Evolutionary conservation across 768 basidiomycete species (phyloP), one percentile per base, ranked within the genome.

Genomic region (Mycena pura): DNA sequence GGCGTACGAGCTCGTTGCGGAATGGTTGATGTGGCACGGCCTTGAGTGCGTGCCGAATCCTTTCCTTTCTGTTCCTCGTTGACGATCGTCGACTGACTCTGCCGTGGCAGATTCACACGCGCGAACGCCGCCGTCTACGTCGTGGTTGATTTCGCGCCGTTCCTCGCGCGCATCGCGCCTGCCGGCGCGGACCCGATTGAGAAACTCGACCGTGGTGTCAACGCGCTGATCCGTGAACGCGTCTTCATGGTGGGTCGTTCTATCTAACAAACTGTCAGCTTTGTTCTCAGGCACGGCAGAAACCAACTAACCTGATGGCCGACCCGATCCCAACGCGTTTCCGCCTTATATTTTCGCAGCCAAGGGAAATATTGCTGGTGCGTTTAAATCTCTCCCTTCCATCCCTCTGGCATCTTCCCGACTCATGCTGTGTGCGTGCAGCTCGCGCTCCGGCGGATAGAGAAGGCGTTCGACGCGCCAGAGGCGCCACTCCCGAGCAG

Each of bases 1-100:
- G 27, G 65, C 69, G 17, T 72, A 72, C 48, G 70, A 72, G 34
- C 56, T 68, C 24, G 38, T 69, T 19, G 64, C 68, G n/a, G 45
- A 38, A 6, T 73, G 72, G 72, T 56, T 72, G 40, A 59, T 53
- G 13, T 67, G 60, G 60, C 72, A 72, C 46, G 38, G 27, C 11
- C 58, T 64, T 10, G 28, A 47, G 57, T 63, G 27, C 45, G 62
- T 54, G n/a, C n/a, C n/a, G n/a, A n/a, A 14, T 28, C 22, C 11
- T 19, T 17, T 21, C 28, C 10, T 15, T 17, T 24, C 22, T 39
- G 2, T 24, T 32, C 6, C 7, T 15, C 19, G 17, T 22, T n/a
- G 24, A 32, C 24, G 14, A n/a, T n/a, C n/a, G n/a, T n/a, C n/a
- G n/a, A n/a, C n/a, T 44, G 3, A 22, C 17, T 10, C 8, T 36